Base-by-base conservation (phyloP, 768 basidiomycete species). In the Boletus sp. region DNA sequence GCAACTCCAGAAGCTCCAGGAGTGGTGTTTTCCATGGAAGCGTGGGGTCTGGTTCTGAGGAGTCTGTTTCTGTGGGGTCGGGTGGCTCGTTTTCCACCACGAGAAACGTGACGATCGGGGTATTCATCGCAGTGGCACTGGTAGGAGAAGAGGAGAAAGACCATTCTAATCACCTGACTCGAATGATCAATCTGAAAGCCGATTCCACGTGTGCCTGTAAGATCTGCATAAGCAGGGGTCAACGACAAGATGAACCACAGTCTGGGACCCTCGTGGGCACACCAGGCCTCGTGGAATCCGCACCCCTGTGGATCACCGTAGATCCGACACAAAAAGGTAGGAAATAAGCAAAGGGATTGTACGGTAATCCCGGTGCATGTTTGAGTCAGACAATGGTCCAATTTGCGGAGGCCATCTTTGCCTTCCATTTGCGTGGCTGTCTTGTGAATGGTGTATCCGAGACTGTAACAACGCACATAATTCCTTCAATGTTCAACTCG, bases 1-100 rank as follows among this genome's bases (percentile, higher is more conserved):
- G 41, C 4, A 52, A 42, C 41, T 6, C 4, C 19, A 64, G 53
- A n/a, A 64, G 47, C 17, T 54, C 52, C 5, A 54, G 13, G 35
- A 63, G 56, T 0, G 64, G 54, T 34, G 10, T 9, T 7, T 39
- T 11, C 63, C 63, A 62, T 11, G 53, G 35, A n/a, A 34, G 40
- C 1, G 15, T 1, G 9, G n/a, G n/a, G 8, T 25, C 29, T 25
- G 10, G 41, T 37, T 1, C 2, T 2, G 15, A 1, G 9, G n/a
- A n/a, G 8, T 25, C 29, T 25, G 10, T 34, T 37, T 1, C 2
- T 2, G 25, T 25, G n/a, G 6, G 9, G 4, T 25, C 0, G 21
- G 19, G 23, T 38, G 47, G 56, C n/a, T 1, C 17, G 10, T 38
- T 17, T 7, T 15, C 25, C 29, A 50, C 17, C 30, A 17, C 42